These are phyloP conservation scores for Fusarium sp. DNA, from an alignment of 2,329 filamentous ascomycete species.

Conservation along the genomic window DNA sequence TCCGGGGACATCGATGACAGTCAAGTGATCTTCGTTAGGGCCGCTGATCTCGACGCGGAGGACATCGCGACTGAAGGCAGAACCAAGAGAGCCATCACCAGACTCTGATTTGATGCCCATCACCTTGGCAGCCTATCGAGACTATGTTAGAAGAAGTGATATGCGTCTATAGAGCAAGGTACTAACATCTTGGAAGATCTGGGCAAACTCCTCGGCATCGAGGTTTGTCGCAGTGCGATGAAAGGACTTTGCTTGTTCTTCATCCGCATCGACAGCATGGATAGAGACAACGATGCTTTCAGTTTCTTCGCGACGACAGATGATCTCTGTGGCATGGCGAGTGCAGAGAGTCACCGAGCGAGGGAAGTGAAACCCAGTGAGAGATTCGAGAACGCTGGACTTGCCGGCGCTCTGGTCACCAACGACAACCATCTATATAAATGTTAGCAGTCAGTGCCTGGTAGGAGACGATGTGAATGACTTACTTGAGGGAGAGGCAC, in stretches of 20 bases:
- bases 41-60: constrained; percentile 55
- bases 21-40: constrained; percentile 57
- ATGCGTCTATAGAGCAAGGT: fast-evolving
- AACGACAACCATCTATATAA: constrained; percentile 77
- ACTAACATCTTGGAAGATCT: constrained; percentile 53
- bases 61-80: constrained; percentile 58
- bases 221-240: constrained; percentile 39
- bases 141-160: background rate
- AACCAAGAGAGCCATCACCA: constrained; percentile 16
- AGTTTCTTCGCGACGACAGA: constrained; percentile 49
- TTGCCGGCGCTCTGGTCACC: constrained; percentile 89
- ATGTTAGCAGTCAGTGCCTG: background rate
- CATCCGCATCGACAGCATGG: constrained; percentile 26
- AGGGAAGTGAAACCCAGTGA: constrained; percentile 61
- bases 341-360: constrained; percentile 57
- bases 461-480: fast-evolving
- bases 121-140: constrained; percentile 49
- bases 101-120: constrained; percentile 54
- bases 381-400: constrained; percentile 80
- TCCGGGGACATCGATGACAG: constrained; percentile 64
- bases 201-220: constrained; percentile 43
- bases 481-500: constrained; percentile 64
- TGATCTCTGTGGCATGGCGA: constrained; percentile 59
- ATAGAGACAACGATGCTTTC: constrained; percentile 55
- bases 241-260: constrained; percentile 39